These are phyloP conservation scores for Tetratostichococcus sp. DNA, from an alignment of 139 green algal genomes.

Conservation along the genomic window DNA sequence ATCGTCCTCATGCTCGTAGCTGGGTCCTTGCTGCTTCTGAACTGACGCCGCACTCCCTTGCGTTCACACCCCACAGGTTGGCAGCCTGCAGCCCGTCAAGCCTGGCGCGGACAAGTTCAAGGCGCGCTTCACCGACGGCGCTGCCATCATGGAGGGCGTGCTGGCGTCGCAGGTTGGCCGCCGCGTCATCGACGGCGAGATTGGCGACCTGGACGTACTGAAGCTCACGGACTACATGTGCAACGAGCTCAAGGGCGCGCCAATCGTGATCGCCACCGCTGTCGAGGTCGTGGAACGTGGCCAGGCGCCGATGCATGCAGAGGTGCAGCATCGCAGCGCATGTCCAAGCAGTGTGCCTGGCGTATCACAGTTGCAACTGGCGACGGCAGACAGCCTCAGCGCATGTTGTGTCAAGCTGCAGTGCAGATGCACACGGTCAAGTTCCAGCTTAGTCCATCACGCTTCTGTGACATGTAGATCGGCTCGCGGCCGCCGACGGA, in stretches of 20 bases:
- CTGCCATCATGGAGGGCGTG: not conserved
- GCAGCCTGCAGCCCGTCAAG: not conserved
- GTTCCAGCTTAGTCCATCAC: too few species aligned
- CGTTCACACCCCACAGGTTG: not conserved
- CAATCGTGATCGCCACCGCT: not conserved
- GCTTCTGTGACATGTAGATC: not conserved
- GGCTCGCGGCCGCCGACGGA: not conserved
- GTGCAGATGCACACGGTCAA: too few species aligned
- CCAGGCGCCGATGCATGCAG: not conserved
- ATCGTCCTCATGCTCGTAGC: too few species aligned
- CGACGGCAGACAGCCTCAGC: too few species aligned
- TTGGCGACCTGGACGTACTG: not conserved
- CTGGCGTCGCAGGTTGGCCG: not conserved
- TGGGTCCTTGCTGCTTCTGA: too few species aligned
- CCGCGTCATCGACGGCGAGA: not conserved
- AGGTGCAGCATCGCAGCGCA: not conserved
- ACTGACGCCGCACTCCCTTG: not conserved
- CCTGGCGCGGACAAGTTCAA: not conserved
- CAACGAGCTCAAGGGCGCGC: not conserved
- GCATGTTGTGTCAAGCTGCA: too few species aligned
- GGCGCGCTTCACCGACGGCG: constrained; percentile 1
- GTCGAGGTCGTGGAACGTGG: not conserved
- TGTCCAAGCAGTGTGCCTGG: too few species aligned
- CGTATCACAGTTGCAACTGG: too few species aligned
- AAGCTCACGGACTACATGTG: not conserved